Base-by-base conservation (phyloP, 176 grass and related monocot genomes). In the Aegilops umbellulata region DNA sequence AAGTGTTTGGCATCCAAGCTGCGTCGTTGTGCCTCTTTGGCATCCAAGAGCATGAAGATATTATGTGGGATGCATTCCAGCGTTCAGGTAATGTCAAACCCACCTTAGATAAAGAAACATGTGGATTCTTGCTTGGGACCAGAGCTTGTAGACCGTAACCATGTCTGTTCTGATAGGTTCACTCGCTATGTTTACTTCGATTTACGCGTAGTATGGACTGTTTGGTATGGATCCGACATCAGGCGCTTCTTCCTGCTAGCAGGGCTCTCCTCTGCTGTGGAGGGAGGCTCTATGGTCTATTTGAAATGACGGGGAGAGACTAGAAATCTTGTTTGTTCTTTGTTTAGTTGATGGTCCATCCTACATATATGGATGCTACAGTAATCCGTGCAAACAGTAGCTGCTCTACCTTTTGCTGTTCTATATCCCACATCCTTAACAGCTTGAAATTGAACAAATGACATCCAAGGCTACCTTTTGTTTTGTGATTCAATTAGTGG, bases 31-130 rank as follows among this genome's bases (percentile, higher is more conserved):
- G 96, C 67, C 78, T 98, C 77, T 98, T 95, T 86, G 96, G 91
- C 55, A 95, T 95, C 80, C 83, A 81, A 75, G 93, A 98, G 87
- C 90, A 94, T 49, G 93, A 98, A 90, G 96, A 98, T 60, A 98
- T 98, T 11, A 98, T 95, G 96, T 95, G 96, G 96, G 86, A 92
- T 79, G 73, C 91, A 83, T 94, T 98, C 70, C 86, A 86, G 51
- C 77, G 80, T 94, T 90, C 90, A 98, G 96, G 96, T 98, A 84
- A 79, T 82, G 23, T 77, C 61, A 2, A 51, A 73, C 36, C 64
- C 58, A 70, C 31, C 41, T 17, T 84, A 60, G 10, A 65, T 84
- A 87, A 15, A 47, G 26, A 20, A 66, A 82, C 84, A 68, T 82
- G 44, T 63, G 22, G 7, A 24, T 31, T 51, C 6, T 55, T 66